Base-by-base conservation (phyloP, 2,329 filamentous ascomycete genomes). In the Colletotrichum lini region DNA sequence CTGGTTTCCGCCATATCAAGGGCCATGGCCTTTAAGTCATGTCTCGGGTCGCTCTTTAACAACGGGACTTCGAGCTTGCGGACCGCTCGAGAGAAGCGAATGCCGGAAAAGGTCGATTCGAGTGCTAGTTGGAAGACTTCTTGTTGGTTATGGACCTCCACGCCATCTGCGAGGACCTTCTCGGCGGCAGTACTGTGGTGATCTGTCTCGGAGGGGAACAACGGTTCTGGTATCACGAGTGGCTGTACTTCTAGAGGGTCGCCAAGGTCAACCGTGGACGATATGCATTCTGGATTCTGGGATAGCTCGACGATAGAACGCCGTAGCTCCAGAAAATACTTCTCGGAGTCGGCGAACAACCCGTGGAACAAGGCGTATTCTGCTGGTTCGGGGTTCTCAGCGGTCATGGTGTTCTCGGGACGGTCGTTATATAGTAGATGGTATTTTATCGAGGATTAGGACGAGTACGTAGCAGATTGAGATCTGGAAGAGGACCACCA, bases 61-160 rank as follows among this genome's bases (percentile, higher is more conserved):
- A 44, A 15, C 4, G 72, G 72, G 16, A 73, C 52, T 16, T 73
- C 70, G 1, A 72, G n/a, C 21, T 64, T 64, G 12, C 6, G 23
- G 6, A 50, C 56, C 4, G 49, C 45, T 3, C 56, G 30, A 4
- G 30, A 45, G 21, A 64, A 64, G 7, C 70, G 70, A 16, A 9
- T 18, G 3, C 42, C 15, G 15, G 60, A 26, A 4, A 66, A 30
- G 23, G 18, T 66, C 8, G 70, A 54, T 23, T 71, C 60, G 5
- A 72, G 10, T 1, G 70, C 60, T 23, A 72, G 35, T 23, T 67
- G 52, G 16, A 60, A 38, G 0, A 45, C 12, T 1, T 65, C 56
- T 6, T 35, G 26, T 4, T 49, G 4, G 1, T 23, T 3, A 8
- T 47, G 38, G 4, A 60, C 5, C 15, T 9, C 40, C 1, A 60